These are phyloP conservation scores for Bocquillonia castaneifolia DNA, from an alignment of 441 rosid genomes.

Conservation along the genomic window DNA sequence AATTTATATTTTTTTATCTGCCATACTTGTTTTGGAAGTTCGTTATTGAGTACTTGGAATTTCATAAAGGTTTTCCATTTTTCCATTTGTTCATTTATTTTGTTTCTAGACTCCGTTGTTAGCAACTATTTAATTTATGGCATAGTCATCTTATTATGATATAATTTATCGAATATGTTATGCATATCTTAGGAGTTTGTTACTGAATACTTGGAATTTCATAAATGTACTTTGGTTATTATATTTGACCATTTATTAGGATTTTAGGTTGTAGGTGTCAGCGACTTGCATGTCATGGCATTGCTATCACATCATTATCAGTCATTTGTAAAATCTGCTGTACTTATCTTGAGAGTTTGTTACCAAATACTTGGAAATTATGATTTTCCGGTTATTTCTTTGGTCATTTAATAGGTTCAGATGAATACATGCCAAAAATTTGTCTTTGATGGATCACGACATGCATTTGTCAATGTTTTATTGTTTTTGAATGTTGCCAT, in stretches of 20 bases:
- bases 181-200: slow-evolving; percentile 21
- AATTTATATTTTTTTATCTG: neutral
- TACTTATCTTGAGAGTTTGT: neutral
- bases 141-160: neutral
- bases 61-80: slow-evolving; percentile 5
- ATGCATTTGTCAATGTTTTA: slow-evolving; percentile 14
- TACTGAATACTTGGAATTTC: slow-evolving; percentile 13
- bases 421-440: slow-evolving; percentile 11
- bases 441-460: slow-evolving; percentile 9
- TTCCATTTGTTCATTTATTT: neutral
- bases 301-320: no score
- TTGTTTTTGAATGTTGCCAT: neutral
- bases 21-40: slow-evolving; percentile 26
- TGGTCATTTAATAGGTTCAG: slow-evolving; percentile 5
- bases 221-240: neutral
- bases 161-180: neutral
- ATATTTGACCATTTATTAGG: slow-evolving; percentile 1
- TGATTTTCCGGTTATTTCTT: neutral
- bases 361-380: neutral
- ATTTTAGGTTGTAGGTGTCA: neutral
- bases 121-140: slow-evolving; percentile 9
- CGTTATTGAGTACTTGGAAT: slow-evolving; percentile 2
- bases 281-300: slow-evolving; percentile 12
- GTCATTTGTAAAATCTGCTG: neutral
- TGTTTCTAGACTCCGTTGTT: neutral